Percentiles rank a stretch among this genome's conserved stretches.
Conservation (phyloP, 805 yeast species). For the Maudiozyma saulgeensis region DNA sequence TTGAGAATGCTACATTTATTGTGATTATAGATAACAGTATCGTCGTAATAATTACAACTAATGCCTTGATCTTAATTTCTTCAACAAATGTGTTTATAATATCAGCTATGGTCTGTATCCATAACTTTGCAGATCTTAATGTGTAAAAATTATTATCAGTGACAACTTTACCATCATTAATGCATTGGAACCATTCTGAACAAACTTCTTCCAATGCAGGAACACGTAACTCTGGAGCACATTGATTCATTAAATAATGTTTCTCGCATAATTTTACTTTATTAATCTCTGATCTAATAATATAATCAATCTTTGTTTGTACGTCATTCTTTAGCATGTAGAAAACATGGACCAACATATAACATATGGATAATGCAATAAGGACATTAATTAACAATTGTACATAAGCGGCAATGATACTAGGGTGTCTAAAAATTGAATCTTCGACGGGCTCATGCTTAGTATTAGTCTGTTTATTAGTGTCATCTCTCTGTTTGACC, state of each 20-base stretch:
- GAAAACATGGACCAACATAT: conserved; percentile 42
- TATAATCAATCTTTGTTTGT: conserved; percentile 53
- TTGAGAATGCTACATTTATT: conserved; percentile 43
- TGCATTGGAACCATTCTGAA: conserved; percentile 68
- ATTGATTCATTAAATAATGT: conserved; percentile 62
- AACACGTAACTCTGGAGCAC: conserved; percentile 52
- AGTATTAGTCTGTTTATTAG: too few species aligned
- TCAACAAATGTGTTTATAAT: conserved; percentile 66
- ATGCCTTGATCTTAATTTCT: conserved; percentile 62
- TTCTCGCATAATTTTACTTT: conserved; percentile 61
- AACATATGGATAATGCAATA: conserved; percentile 42
- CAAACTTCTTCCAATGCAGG: conserved; percentile 71
- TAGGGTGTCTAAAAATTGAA: conserved; percentile 5
- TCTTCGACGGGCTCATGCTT: neutral
- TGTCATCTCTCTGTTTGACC: too few species aligned
- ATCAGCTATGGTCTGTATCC: conserved; percentile 78
- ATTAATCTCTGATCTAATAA: conserved; percentile 46
- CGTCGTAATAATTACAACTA: conserved; percentile 38
- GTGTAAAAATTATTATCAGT: conserved; percentile 35
- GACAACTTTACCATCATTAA: conserved; percentile 28
- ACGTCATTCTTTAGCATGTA: conserved; percentile 60
- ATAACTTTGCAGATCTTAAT: conserved; percentile 58
- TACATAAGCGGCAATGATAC: conserved; percentile 33
- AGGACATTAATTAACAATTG: conserved; percentile 52
- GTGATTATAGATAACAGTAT: conserved; percentile 44